Evolutionary conservation across 2,329 filamentous ascomycete genomes (phyloP).

Genomic region (Phaeosphaeria sp.): DNA sequence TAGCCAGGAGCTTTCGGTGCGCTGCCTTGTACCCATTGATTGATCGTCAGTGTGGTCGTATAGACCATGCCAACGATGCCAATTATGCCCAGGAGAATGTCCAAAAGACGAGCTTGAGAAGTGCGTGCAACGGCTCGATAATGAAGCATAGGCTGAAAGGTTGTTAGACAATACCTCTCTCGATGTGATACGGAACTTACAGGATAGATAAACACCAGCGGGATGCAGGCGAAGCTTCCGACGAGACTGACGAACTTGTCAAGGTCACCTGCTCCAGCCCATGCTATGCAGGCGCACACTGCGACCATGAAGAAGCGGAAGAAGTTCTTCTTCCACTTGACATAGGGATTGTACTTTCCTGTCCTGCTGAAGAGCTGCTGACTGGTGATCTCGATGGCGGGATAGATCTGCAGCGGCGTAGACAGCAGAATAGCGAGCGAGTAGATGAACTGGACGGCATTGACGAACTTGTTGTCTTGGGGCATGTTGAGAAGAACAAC

Average conservation of each 20-base stretch:
- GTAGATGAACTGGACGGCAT: conserved; percentile 94
- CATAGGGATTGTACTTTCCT: conserved; percentile 96
- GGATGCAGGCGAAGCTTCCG: conserved; percentile 97
- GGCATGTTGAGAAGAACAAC: conserved; percentile 96
- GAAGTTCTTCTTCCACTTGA: conserved; percentile 99
- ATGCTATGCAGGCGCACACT: conserved; percentile 85
- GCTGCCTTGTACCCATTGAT: conserved; percentile 77
- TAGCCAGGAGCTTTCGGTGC: conserved; percentile 65
- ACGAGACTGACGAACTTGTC: conserved; percentile 98
- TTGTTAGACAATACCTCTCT: conserved; percentile 38
- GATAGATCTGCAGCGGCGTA: conserved; percentile 95
- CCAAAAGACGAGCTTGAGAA: conserved; percentile 70
- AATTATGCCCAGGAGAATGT: conserved; percentile 80
- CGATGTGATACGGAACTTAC: conserved; percentile 63
- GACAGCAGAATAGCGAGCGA: conserved; percentile 96
- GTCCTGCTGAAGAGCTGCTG: conserved; percentile 93
- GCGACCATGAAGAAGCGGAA: conserved; percentile 94
- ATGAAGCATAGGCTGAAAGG: conserved; percentile 81
- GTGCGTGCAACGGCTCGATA: conserved; percentile 79
- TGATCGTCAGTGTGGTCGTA: conserved; percentile 84
- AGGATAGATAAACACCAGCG: conserved; percentile 95
- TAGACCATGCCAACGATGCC: conserved; percentile 89
- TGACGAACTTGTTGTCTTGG: conserved; percentile 94
- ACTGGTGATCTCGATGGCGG: conserved; percentile 94
- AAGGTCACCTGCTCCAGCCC: conserved; percentile 88